Conservation (phyloP, 305 asterid species). For the Fraxinus velutina region DNA sequence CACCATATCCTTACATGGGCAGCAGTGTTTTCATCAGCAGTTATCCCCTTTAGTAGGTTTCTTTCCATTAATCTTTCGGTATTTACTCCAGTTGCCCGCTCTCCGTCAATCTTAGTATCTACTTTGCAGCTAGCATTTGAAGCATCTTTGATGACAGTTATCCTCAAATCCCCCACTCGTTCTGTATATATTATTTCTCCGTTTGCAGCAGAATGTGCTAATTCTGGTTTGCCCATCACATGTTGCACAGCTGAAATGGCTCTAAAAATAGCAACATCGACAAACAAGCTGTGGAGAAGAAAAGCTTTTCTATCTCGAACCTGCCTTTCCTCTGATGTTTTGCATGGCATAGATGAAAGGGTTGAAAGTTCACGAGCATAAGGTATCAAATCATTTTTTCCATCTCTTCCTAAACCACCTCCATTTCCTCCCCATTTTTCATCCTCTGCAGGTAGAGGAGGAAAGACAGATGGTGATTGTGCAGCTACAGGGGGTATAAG, state of each 20-base stretch:
- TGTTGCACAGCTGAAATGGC: slow-evolving; percentile 70
- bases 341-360: slow-evolving; percentile 95
- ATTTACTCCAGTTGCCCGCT: slow-evolving; percentile 66
- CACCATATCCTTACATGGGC: slow-evolving; percentile 74
- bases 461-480: slow-evolving; percentile 63
- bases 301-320: slow-evolving; percentile 90
- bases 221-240: slow-evolving; percentile 58
- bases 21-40: slow-evolving; percentile 97
- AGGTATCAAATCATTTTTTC: slow-evolving; percentile 73
- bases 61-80: slow-evolving; percentile 67
- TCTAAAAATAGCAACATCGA: slow-evolving; percentile 90
- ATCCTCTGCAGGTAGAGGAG: slow-evolving; percentile 82
- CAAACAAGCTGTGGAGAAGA: slow-evolving; percentile 88
- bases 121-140: slow-evolving; percentile 82
- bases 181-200: slow-evolving; percentile 48
- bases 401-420: slow-evolving; percentile 95
- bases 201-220: slow-evolving; percentile 37
- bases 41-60: slow-evolving; percentile 91
- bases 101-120: slow-evolving; percentile 91
- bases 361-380: slow-evolving; percentile 69
- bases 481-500: slow-evolving; percentile 90
- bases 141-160: slow-evolving; percentile 68
- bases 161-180: slow-evolving; percentile 74
- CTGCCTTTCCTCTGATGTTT: slow-evolving; percentile 96
- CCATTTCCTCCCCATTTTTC: slow-evolving; percentile 98